phyloP scores from a whole-genome alignment of 768 basidiomycete species.

The Chalciporus sphaerocephalus region DNA sequence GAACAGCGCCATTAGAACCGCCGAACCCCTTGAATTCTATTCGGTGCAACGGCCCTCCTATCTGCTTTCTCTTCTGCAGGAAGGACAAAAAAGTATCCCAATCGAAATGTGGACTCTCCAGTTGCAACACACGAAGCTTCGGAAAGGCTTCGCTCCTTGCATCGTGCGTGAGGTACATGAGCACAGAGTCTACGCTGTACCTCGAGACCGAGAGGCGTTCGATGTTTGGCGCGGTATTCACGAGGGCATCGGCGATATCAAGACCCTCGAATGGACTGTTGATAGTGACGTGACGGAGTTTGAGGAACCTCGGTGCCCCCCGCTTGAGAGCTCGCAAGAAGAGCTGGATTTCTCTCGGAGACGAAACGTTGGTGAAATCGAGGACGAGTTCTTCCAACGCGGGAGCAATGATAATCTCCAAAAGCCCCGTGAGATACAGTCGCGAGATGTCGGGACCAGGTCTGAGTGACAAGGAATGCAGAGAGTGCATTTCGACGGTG shows the following conservation, averaged over 20 bases:
- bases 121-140: constrained; percentile 14
- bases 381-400: constrained; percentile 21
- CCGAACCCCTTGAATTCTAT: constrained; percentile 23
- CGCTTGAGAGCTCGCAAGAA: constrained; percentile 28
- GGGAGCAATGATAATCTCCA: constrained; percentile 24
- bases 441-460: constrained; percentile 29
- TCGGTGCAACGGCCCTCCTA: constrained; percentile 16
- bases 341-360: constrained; percentile 27
- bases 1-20: constrained; percentile 14
- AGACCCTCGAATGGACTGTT: constrained; percentile 24
- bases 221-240: constrained; percentile 23
- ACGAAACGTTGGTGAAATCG: constrained; percentile 23
- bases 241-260: constrained; percentile 22
- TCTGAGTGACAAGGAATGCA: constrained; percentile 19
- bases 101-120: constrained; percentile 26
- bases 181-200: constrained; percentile 19
- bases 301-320: constrained; percentile 23
- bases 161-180: constrained; percentile 25
- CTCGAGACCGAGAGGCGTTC: constrained; percentile 25
- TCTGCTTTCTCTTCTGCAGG: constrained; percentile 20
- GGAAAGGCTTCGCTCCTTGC: constrained; percentile 26
- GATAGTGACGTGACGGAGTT: constrained; percentile 20
- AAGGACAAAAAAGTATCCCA: constrained; percentile 28
- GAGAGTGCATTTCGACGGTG: constrained; percentile 15
- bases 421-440: constrained; percentile 21